Evolutionary conservation across 1,284 basidiomycete species (phyloP).

Genomic region (Ceratobasidium sp.): DNA sequence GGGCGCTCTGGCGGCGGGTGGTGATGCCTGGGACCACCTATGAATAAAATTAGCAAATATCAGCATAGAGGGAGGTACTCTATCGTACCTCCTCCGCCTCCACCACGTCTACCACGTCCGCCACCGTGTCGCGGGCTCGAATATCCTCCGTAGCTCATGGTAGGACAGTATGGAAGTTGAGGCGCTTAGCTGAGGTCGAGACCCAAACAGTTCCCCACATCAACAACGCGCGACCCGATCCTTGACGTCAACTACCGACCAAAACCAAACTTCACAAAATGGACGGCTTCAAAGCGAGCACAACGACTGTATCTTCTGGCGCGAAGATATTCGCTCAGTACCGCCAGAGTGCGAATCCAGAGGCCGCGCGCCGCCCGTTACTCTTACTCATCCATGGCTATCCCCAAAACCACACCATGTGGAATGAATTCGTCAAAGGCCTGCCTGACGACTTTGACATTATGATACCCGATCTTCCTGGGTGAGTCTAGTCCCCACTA

Average conservation of each 20-base stretch:
- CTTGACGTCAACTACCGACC: slow-evolving; percentile 33
- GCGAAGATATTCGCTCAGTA: slow-evolving; percentile 17
- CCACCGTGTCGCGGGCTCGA: slow-evolving; percentile 29
- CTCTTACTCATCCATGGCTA: slow-evolving; percentile 52
- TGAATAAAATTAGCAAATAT: neutral
- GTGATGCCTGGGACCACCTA: slow-evolving; percentile 36
- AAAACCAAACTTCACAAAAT: neutral
- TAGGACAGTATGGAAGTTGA: neutral
- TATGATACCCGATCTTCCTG: slow-evolving; percentile 50
- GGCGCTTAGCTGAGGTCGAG: slow-evolving; percentile 1
- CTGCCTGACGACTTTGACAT: slow-evolving; percentile 47
- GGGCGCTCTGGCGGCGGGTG: slow-evolving; percentile 66
- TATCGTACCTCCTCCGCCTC: slow-evolving; percentile 8
- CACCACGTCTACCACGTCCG: slow-evolving; percentile 3
- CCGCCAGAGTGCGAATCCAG: slow-evolving; percentile 5
- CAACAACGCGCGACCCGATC: slow-evolving; percentile 17
- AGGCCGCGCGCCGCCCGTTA: slow-evolving; percentile 43
- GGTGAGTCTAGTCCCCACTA: slow-evolving; percentile 45
- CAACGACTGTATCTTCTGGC: slow-evolving; percentile 4
- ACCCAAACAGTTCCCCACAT: slow-evolving; percentile 11
- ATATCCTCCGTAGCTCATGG: slow-evolving; percentile 41
- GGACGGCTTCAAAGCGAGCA: slow-evolving; percentile 17
- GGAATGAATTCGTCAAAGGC: slow-evolving; percentile 48
- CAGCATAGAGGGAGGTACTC: neutral
- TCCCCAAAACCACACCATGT: slow-evolving; percentile 51